These are phyloP conservation scores for Leccinum imitatum DNA, from an alignment of 768 basidiomycete species.

Conservation along the genomic window DNA sequence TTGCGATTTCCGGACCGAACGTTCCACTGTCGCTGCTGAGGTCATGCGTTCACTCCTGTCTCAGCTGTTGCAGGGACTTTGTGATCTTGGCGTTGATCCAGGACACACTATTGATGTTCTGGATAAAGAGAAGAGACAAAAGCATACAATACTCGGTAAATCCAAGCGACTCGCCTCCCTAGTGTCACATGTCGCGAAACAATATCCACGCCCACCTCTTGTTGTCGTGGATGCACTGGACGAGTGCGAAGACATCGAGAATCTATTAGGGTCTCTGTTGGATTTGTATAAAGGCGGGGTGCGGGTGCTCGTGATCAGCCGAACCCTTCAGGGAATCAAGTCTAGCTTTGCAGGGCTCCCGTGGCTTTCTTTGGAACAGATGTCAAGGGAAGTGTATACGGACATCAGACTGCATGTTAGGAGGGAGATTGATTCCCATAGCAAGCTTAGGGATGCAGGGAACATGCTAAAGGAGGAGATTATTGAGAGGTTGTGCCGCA, in stretches of 20 bases:
- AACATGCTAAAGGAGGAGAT: slow-evolving; percentile 9
- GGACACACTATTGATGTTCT: background rate
- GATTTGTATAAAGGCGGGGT: background rate
- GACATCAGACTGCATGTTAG: slow-evolving; percentile 10
- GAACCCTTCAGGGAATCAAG: slow-evolving; percentile 6
- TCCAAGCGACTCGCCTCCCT: background rate
- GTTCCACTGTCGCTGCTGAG: too few relatives aligned
- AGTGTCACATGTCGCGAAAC: background rate
- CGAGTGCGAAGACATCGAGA: slow-evolving; percentile 15
- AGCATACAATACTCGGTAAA: background rate
- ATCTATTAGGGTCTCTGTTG: background rate
- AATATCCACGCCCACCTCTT: background rate
- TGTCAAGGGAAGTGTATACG: background rate
- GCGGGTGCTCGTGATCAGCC: slow-evolving; percentile 10
- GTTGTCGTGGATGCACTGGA: slow-evolving; percentile 17
- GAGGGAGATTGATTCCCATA: slow-evolving; percentile 9
- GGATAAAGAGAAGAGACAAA: background rate
- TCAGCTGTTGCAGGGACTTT: background rate
- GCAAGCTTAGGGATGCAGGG: background rate
- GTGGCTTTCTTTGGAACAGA: slow-evolving; percentile 3
- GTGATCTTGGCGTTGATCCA: background rate
- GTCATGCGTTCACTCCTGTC: too few relatives aligned
- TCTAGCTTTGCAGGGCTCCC: background rate
- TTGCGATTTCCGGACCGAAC: too few relatives aligned
- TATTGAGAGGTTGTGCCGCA: background rate